Evolutionary conservation across 768 basidiomycete genomes (phyloP).

Genomic region (Holtermanniella nyarrowii): DNA sequence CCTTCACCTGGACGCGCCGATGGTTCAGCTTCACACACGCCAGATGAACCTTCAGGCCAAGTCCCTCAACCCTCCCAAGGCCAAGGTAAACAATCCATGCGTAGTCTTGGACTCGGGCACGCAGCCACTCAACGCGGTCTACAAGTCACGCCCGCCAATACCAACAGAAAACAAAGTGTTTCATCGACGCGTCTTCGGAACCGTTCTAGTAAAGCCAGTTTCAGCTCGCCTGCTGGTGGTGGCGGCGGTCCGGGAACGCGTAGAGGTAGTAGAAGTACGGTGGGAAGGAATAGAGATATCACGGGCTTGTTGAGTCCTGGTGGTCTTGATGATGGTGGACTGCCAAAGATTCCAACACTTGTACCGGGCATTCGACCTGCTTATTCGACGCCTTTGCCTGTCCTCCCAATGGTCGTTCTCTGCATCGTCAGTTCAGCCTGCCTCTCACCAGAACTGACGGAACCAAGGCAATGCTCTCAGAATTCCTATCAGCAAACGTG

Average conservation of each 20-base stretch:
- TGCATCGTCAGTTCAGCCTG: conserved; percentile 63
- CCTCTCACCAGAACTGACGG: not conserved
- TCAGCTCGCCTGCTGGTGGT: conserved; percentile 1
- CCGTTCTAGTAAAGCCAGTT: conserved; percentile 3
- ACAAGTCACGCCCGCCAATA: not conserved
- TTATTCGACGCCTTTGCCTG: conserved; percentile 63
- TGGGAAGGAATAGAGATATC: not conserved
- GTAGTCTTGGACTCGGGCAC: conserved; percentile 9
- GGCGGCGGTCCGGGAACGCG: too few relatives aligned
- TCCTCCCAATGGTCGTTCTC: conserved; percentile 78
- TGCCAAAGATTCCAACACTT: conserved; percentile 28
- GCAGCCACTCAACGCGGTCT: conserved; percentile 1
- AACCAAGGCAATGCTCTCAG: conserved; percentile 76
- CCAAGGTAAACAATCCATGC: conserved; percentile 14
- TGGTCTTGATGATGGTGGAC: conserved; percentile 7
- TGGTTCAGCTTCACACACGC: not conserved
- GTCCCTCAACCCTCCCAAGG: conserved; percentile 9
- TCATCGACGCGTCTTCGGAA: not conserved
- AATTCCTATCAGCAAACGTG: conserved; percentile 87
- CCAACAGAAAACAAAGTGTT: not conserved
- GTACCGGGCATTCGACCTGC: conserved; percentile 39
- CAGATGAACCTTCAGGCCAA: conserved; percentile 1
- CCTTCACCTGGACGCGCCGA: conserved; percentile 5
- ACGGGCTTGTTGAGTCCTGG: not conserved
- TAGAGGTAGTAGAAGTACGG: not conserved